Evolutionary conservation across 768 basidiomycete genomes (phyloP).

Genomic region (Hysterangium stoloniferum): DNA sequence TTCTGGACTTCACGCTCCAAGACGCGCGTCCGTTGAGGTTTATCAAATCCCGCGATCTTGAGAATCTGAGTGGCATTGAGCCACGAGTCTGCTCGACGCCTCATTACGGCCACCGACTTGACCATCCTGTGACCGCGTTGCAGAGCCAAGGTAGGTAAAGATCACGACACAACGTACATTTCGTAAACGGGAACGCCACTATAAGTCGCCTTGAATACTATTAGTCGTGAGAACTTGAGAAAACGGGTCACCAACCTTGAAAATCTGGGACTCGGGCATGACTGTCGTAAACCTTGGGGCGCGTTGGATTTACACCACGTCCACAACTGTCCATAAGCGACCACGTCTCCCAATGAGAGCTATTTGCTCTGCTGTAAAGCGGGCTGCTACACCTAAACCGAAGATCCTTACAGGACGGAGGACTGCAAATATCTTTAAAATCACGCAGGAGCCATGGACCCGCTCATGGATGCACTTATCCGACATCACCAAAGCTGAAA

Average conservation of each 20-base stretch:
- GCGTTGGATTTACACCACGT: constrained; percentile 1
- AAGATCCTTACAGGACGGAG: background rate
- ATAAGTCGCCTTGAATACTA: constrained; percentile 64
- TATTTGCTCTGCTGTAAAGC: background rate
- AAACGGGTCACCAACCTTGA: constrained; percentile 52
- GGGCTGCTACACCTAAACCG: background rate
- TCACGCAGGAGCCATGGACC: constrained; percentile 4
- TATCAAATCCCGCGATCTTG: constrained; percentile 98
- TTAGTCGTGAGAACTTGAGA: constrained; percentile 13
- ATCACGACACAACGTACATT: constrained; percentile 50
- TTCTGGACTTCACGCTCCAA: constrained; percentile 98
- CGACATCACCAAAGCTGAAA: background rate
- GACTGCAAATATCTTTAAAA: background rate
- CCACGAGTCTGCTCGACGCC: constrained; percentile 92
- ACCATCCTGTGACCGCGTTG: constrained; percentile 64
- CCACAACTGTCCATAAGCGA: constrained; percentile 6
- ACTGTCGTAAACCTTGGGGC: background rate
- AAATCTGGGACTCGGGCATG: constrained; percentile 83
- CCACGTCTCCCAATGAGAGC: background rate
- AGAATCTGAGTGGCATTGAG: constrained; percentile 98
- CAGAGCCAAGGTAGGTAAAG: constrained; percentile 1
- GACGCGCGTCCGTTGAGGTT: constrained; percentile 95
- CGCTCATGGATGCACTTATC: constrained; percentile 3
- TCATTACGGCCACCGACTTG: constrained; percentile 96
- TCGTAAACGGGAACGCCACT: constrained; percentile 91